Evolutionary conservation across 345 rosid species (phyloP), one percentile per base, ranked within the genome.

Genomic region (Hypericum perforatum): DNA sequence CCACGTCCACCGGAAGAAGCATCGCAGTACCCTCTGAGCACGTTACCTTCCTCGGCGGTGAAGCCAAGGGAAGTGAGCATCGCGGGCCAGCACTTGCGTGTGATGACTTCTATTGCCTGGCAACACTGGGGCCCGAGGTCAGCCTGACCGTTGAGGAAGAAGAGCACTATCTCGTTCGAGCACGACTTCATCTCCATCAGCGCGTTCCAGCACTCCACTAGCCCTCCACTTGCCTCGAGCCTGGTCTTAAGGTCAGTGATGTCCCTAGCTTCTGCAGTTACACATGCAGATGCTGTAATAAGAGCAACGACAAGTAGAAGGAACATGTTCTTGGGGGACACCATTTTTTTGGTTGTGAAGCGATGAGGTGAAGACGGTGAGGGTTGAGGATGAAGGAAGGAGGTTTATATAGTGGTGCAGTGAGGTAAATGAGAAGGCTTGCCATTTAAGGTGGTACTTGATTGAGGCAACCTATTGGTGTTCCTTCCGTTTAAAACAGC

Each of bases 51-150:
- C 51, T 77, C 76, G 0, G 73, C 36, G 0, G 86, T 77, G 62
- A 86, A 82, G 0, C 95, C 88, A 3, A 80, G 71, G 37, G 95
- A 80, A 44, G 78, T 70, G 13, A 86, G 81, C 95, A 89, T 82
- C 0, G 84, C 68, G 0, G 95, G 97, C 97, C 95, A 90, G 60
- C 95, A 90, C 12, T 70, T 60, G 7, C 57, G 74, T 0, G 81
- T 80, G 0, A 86, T 77, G 15, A 74, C 50, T 0, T 69, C 79
- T 9, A 86, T 75, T 37, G 89, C 79, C 6, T 60, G 56, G 16
- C 97, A 90, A 53, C 97, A 90, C 3, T 55, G 67, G 0, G 64
- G 68, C 3, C 86, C 88, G 7, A 90, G 68, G 52, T 58, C 59
- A 9, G 88, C 64, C 60, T 78, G 66, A 0, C 90, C 95, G 9